phyloP scores from a whole-genome alignment of 257 asterid species.

The Gardenia jasminoides region DNA sequence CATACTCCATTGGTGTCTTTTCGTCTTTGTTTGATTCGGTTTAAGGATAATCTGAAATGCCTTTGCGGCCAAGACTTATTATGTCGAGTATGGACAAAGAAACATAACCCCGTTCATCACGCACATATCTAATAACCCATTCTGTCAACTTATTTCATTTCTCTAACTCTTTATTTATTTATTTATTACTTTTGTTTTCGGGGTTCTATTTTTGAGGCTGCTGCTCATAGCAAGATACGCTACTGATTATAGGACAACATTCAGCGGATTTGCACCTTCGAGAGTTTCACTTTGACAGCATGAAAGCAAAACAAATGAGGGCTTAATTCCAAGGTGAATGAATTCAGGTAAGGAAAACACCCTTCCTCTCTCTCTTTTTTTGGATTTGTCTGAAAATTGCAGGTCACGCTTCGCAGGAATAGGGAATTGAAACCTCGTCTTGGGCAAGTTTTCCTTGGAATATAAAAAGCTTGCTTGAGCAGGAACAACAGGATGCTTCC shows the following conservation, averaged over 20 bases:
- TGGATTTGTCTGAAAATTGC: background rate
- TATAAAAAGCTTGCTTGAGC: background rate
- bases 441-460: background rate
- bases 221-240: too few relatives aligned
- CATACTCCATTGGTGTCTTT: background rate
- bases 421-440: background rate
- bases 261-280: too few relatives aligned
- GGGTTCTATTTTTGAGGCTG: too few relatives aligned
- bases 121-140: background rate
- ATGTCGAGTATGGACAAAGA: background rate
- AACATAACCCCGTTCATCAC: background rate
- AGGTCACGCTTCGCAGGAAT: background rate
- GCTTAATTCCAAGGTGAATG: too few relatives aligned
- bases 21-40: background rate
- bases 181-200: too few relatives aligned
- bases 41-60: background rate
- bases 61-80: background rate
- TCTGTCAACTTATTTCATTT: too few relatives aligned
- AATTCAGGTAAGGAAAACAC: too few relatives aligned
- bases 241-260: too few relatives aligned
- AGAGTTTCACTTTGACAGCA: too few relatives aligned
- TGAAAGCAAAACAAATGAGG: too few relatives aligned
- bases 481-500: conserved; percentile 1
- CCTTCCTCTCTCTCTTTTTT: too few relatives aligned
- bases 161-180: too few relatives aligned